Percentiles rank a stretch among this genome's conserved stretches.
Conservation (phyloP, 805 yeast species). For the Ogataea trehaloabstinens region DNA sequence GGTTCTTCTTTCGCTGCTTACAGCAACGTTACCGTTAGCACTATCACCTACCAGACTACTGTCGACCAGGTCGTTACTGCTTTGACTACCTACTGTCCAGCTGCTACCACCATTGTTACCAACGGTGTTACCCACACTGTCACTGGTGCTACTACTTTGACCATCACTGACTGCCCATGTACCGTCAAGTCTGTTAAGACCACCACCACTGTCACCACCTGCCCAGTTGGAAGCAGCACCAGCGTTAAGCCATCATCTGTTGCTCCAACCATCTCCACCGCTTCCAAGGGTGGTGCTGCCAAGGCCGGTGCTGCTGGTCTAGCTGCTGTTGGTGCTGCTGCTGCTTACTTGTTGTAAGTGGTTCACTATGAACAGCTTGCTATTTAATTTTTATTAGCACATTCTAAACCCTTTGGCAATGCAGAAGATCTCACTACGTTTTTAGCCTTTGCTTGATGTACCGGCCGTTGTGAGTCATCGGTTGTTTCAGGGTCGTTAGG, state of each 20-base stretch:
- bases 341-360: conserved; percentile 40
- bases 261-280: conserved; percentile 23
- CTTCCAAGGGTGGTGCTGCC: conserved; percentile 34
- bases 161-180: conserved; percentile 87
- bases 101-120: conserved; percentile 61
- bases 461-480: neutral
- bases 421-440: neutral
- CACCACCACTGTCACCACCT: conserved; percentile 22
- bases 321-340: conserved; percentile 38
- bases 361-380: neutral
- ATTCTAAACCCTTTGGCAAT: neutral
- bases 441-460: neutral
- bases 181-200: conserved; percentile 41
- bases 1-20: conserved; percentile 44
- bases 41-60: conserved; percentile 45
- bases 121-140: conserved; percentile 72
- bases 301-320: conserved; percentile 39
- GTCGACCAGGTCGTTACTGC: conserved; percentile 58
- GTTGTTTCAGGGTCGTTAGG: neutral
- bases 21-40: conserved; percentile 45
- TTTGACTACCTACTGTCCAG: conserved; percentile 82
- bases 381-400: neutral
- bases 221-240: conserved; percentile 18
- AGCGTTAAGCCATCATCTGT: conserved; percentile 17
- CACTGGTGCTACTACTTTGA: conserved; percentile 75